A percentile compares a stretch with the other conserved stretches of the same genome.
Conservation (phyloP, 495 filamentous ascomycete genomes). For the Penicillium riverlandense region DNA sequence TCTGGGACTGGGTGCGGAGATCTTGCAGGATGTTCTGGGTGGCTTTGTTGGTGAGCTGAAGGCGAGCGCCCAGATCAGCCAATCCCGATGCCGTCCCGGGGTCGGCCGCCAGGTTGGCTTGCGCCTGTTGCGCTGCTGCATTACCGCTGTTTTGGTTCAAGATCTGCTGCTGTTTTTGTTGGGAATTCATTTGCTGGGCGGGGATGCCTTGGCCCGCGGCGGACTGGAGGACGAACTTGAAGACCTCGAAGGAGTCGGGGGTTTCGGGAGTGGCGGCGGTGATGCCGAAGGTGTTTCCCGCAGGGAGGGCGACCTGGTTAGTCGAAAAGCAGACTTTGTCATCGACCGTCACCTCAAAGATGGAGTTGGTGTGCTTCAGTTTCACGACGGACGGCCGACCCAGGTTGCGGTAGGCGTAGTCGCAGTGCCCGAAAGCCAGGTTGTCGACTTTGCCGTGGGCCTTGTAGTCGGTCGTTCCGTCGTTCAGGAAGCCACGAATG, state of each 20-base stretch:
- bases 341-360: conserved; percentile 75
- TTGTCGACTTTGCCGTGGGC: conserved; percentile 71
- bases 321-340: conserved; percentile 78
- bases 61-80: conserved; percentile 69
- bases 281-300: conserved; percentile 79
- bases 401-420: conserved; percentile 84
- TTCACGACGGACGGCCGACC: conserved; percentile 73
- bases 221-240: conserved; percentile 69
- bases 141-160: conserved; percentile 20
- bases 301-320: conserved; percentile 67
- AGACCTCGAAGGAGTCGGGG: conserved; percentile 90
- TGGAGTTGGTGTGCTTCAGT: conserved; percentile 54
- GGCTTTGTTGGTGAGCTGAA: conserved; percentile 70
- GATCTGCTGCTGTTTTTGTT: conserved; percentile 24
- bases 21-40: conserved; percentile 61
- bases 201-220: conserved; percentile 25
- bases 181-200: conserved; percentile 16
- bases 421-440: conserved; percentile 89
- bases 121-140: conserved; percentile 1
- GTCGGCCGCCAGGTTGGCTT: conserved; percentile 39
- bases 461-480: conserved; percentile 76
- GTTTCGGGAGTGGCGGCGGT: conserved; percentile 82
- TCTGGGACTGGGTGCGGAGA: conserved; percentile 36
- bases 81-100: conserved; percentile 58
- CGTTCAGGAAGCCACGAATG: conserved; percentile 88